These are phyloP conservation scores for Melanomma pulvis-pyrius DNA, from an alignment of 495 filamentous ascomycete species.

Conservation along the genomic window DNA sequence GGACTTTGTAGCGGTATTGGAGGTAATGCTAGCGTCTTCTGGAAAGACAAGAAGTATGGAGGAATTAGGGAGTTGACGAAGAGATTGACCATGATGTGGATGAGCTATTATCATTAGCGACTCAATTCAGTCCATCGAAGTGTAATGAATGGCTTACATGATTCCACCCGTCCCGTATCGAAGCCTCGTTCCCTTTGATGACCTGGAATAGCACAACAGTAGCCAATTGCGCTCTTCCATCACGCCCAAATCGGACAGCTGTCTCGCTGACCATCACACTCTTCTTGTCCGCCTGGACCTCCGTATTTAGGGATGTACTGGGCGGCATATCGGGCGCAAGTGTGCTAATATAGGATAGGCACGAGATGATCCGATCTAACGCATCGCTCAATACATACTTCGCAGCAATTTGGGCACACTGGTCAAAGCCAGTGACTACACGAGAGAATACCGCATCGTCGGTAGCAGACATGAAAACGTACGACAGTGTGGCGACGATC, in stretches of 20 bases:
- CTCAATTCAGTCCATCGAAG: neutral
- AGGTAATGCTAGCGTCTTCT: constrained; percentile 71
- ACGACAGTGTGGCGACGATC: constrained; percentile 90
- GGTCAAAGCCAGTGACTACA: constrained; percentile 91
- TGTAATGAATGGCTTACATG: constrained; percentile 58
- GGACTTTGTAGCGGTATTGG: constrained; percentile 87
- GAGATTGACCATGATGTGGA: constrained; percentile 90
- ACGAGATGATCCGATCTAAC: constrained; percentile 87
- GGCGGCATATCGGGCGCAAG: constrained; percentile 72
- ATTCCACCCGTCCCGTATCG: constrained; percentile 79
- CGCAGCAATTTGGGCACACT: constrained; percentile 91
- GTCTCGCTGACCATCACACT: constrained; percentile 99
- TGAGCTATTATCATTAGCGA: constrained; percentile 58
- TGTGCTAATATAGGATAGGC: constrained; percentile 86
- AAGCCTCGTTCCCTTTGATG: constrained; percentile 76
- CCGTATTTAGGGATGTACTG: constrained; percentile 89
- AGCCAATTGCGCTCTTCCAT: constrained; percentile 90
- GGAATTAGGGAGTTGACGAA: constrained; percentile 95
- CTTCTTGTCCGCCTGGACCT: constrained; percentile 87
- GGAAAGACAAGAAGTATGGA: constrained; percentile 74
- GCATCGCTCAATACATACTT: constrained; percentile 82
- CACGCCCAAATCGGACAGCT: constrained; percentile 92
- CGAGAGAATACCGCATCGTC: constrained; percentile 96
- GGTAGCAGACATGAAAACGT: constrained; percentile 98
- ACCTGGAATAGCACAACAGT: constrained; percentile 93